Percentiles rank a stretch among this genome's conserved stretches.
Evolutionary conservation across 306 rosid genomes (phyloP).

Genomic region (Prunus mume): DNA sequence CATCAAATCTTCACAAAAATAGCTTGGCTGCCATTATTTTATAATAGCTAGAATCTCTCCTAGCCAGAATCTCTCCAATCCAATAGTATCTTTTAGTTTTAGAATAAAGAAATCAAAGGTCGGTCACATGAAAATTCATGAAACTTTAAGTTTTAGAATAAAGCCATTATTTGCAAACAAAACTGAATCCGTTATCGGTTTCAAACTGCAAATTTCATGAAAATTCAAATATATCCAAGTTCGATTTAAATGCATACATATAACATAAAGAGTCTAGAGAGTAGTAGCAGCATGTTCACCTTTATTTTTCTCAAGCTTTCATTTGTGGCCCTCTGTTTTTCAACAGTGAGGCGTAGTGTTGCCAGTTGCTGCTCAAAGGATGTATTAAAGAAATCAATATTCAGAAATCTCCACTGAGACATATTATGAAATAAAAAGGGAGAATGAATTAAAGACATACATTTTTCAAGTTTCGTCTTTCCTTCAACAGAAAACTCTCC

Average conservation of each 20-base stretch:
- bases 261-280: neutral
- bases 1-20: neutral
- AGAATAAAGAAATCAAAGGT: too few relatives aligned
- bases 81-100: neutral
- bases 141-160: too few relatives aligned
- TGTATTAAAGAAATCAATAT: constrained; percentile 1
- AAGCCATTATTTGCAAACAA: neutral
- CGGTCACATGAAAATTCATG: neutral
- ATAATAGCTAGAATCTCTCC: neutral
- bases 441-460: constrained; percentile 33
- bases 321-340: constrained; percentile 58
- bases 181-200: neutral
- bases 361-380: constrained; percentile 59
- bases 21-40: neutral
- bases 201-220: neutral
- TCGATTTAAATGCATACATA: neutral
- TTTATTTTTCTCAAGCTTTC: constrained; percentile 69
- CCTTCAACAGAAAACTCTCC: constrained; percentile 64
- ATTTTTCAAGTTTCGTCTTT: constrained; percentile 60
- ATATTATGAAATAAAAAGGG: neutral
- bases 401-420: constrained; percentile 6
- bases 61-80: neutral
- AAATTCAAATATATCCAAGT: neutral
- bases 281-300: constrained; percentile 34
- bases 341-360: constrained; percentile 43